Percentiles rank a stretch among this genome's conserved stretches.
These are phyloP conservation scores for Umbelopsis vinacea DNA, from an alignment of 192 early-diverging fungal genomes.

Conservation along the genomic window DNA sequence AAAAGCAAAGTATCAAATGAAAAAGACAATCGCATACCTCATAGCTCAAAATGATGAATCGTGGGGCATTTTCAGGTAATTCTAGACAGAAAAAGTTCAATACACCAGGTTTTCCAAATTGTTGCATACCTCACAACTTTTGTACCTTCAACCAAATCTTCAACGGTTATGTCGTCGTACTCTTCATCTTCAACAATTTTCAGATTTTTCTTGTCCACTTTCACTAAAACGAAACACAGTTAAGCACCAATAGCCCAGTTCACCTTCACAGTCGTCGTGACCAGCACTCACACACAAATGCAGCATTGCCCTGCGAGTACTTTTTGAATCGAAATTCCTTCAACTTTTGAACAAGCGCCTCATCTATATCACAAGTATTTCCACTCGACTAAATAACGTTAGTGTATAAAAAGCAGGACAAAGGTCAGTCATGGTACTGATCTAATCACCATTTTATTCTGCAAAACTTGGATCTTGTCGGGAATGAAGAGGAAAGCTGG, in stretches of 20 bases:
- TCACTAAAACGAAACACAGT: conserved; percentile 36
- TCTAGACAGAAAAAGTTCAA: conserved; percentile 18
- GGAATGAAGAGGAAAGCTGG: neutral
- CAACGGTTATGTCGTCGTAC: conserved; percentile 47
- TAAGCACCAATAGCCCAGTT: neutral
- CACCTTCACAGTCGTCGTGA: neutral
- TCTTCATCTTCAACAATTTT: conserved; percentile 58
- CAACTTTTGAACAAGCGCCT: conserved; percentile 48
- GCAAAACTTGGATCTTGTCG: neutral
- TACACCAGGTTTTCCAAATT: neutral
- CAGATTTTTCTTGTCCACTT: conserved; percentile 55
- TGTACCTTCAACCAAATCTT: conserved; percentile 61
- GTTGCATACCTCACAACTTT: neutral
- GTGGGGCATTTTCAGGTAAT: conserved; percentile 68
- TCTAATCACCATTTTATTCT: conserved; percentile 3
- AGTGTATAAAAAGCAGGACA: neutral
- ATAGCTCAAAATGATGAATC: conserved; percentile 64
- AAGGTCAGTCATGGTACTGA: neutral
- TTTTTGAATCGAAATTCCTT: conserved; percentile 59
- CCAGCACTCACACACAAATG: conserved; percentile 52
- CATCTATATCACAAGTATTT: conserved; percentile 56
- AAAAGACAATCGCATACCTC: conserved; percentile 43
- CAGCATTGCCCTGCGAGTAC: conserved; percentile 52
- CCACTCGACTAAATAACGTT: conserved; percentile 11
- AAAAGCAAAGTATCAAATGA: neutral